These are phyloP conservation scores for Lactarius hatsudake DNA, from an alignment of 768 basidiomycete genomes.

Conservation along the genomic window DNA sequence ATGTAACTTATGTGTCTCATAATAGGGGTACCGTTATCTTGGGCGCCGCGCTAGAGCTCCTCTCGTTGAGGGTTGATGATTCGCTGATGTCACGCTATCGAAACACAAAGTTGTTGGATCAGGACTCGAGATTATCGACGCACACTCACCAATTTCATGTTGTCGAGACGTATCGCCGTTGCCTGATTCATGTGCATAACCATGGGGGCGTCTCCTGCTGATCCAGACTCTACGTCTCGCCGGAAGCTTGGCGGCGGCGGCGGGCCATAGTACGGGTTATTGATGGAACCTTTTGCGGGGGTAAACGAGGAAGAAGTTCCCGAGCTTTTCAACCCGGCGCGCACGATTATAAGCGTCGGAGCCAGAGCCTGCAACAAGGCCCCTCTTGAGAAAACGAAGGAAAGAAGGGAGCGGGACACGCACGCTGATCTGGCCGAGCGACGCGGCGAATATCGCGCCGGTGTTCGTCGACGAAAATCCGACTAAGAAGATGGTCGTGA, in stretches of 20 bases:
- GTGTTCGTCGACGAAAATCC: slow-evolving; percentile 12
- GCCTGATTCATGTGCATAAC: slow-evolving; percentile 5
- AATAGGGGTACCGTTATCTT: background rate
- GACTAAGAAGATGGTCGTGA: slow-evolving; percentile 11
- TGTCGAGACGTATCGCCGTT: slow-evolving; percentile 8
- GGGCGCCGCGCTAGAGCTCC: background rate
- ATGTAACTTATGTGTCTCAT: background rate
- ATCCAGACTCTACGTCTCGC: background rate
- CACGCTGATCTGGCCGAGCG: slow-evolving; percentile 23
- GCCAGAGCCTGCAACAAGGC: slow-evolving; percentile 3
- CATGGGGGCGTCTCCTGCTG: background rate
- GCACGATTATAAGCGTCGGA: slow-evolving; percentile 18
- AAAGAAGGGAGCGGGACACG: background rate
- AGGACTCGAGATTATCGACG: background rate
- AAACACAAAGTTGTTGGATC: background rate
- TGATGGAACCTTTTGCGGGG: slow-evolving; percentile 10
- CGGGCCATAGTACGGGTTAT: background rate
- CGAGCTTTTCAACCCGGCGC: slow-evolving; percentile 3
- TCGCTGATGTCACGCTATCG: background rate
- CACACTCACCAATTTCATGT: background rate
- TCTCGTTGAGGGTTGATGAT: background rate
- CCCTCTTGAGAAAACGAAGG: background rate
- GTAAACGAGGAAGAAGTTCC: background rate
- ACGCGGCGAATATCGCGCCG: background rate
- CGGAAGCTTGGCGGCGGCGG: background rate